A percentile compares a stretch with the other conserved stretches of the same genome.
Evolutionary conservation across 208 protist genomes (phyloP).

Genomic region (Wallacemonas sp.): DNA sequence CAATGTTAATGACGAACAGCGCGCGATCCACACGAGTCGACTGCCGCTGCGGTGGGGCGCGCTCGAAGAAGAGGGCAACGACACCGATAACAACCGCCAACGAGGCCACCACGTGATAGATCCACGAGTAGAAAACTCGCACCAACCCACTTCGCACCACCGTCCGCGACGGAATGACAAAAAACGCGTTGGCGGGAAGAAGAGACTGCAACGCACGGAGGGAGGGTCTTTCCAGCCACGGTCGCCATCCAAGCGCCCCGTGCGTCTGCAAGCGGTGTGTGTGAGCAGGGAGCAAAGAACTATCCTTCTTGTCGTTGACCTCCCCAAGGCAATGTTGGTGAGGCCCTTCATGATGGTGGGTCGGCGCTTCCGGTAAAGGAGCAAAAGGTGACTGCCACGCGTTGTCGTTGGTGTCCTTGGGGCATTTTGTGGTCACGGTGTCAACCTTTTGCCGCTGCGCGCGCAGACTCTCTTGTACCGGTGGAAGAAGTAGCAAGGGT

Average conservation of each 20-base stretch:
- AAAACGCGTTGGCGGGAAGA: not conserved
- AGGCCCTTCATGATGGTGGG: too few species aligned
- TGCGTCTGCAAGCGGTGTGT: too few species aligned
- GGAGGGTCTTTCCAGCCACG: not conserved
- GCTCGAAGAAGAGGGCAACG: constrained; percentile 60
- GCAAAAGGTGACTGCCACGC: not conserved
- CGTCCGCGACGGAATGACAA: constrained; percentile 5
- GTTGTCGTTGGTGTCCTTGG: not conserved
- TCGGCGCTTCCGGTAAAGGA: too few species aligned
- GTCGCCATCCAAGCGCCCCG: not conserved
- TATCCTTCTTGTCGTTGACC: too few species aligned
- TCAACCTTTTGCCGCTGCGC: not conserved
- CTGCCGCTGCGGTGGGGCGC: not conserved
- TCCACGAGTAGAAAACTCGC: constrained; percentile 27
- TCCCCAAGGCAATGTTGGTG: too few species aligned
- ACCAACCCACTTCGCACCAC: constrained; percentile 23
- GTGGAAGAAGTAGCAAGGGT: not conserved
- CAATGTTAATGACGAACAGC: constrained; percentile 30
- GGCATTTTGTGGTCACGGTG: too few species aligned
- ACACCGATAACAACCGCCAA: constrained; percentile 34
- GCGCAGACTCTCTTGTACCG: not conserved
- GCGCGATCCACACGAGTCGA: not conserved
- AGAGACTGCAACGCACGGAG: not conserved
- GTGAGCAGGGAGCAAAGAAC: too few species aligned
- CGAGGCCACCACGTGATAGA: constrained; percentile 31